Evolutionary conservation across 306 rosid species (phyloP).

Genomic region (Coriaria nepalensis): DNA sequence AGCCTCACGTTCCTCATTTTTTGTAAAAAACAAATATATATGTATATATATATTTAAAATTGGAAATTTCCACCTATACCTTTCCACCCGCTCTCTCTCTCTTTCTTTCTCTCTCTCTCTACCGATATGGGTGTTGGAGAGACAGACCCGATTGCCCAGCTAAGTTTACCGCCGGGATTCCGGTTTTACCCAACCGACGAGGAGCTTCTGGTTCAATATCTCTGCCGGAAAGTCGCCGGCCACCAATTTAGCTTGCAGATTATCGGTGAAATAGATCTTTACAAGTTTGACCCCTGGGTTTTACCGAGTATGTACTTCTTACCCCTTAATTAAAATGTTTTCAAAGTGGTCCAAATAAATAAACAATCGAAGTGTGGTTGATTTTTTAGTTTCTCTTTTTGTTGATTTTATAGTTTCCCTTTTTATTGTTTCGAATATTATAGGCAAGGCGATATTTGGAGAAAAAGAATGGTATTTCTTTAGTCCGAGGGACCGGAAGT

Average conservation of each 20-base stretch:
- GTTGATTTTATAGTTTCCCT: background rate
- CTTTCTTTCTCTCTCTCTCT: background rate
- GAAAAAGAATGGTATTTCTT: conserved; percentile 90
- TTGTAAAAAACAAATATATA: conserved; percentile 11
- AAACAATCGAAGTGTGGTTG: no score
- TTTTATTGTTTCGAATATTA: background rate
- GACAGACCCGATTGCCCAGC: conserved; percentile 42
- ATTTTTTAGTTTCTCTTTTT: no score
- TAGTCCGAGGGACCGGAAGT: conserved; percentile 75
- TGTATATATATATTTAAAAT: no score
- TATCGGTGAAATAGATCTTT: conserved; percentile 64
- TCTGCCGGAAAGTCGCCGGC: conserved; percentile 77
- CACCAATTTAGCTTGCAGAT: conserved; percentile 55
- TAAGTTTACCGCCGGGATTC: conserved; percentile 83
- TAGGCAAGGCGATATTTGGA: conserved; percentile 70
- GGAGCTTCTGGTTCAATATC: conserved; percentile 74
- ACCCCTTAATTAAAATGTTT: background rate
- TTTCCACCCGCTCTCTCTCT: background rate
- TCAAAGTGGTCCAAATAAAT: no score
- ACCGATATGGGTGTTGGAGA: conserved; percentile 45
- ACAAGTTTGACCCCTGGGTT: conserved; percentile 81
- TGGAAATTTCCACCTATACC: background rate
- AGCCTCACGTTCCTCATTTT: conserved; percentile 5
- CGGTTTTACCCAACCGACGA: conserved; percentile 76
- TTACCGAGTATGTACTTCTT: conserved; percentile 41